Evolutionary conservation across 2,329 filamentous ascomycete genomes (phyloP).

Genomic region (Verticillium nonalfalfae): DNA sequence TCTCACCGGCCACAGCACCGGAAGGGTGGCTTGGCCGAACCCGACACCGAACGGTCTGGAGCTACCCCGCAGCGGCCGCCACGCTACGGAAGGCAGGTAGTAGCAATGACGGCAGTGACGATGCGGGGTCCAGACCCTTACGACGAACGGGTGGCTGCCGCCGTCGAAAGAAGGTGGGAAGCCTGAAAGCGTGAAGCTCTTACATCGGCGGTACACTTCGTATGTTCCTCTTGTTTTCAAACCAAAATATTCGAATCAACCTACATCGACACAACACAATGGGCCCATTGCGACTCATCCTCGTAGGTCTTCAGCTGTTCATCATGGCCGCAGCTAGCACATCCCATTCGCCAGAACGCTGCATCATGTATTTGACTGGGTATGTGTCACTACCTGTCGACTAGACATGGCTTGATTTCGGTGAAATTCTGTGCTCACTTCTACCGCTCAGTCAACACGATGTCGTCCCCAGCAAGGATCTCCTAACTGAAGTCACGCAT

Average conservation of each 20-base stretch:
- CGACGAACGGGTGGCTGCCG: neutral
- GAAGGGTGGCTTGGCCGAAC: neutral
- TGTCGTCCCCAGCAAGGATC: conserved; percentile 26
- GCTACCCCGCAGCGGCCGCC: neutral
- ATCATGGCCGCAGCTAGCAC: conserved; percentile 1
- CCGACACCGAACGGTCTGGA: neutral
- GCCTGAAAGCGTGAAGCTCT: neutral
- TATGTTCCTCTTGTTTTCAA: neutral
- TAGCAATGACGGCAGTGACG: neutral
- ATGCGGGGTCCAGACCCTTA: neutral
- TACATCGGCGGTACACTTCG: neutral
- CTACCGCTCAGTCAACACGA: conserved; percentile 36
- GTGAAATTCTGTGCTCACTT: neutral
- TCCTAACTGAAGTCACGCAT: conserved; percentile 43
- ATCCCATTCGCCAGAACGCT: conserved; percentile 14
- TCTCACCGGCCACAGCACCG: neutral
- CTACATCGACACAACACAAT: neutral
- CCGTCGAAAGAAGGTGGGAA: neutral
- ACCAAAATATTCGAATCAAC: no score
- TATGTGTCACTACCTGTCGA: conserved; percentile 14
- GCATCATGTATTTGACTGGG: conserved; percentile 46
- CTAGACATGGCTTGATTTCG: neutral
- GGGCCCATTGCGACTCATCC: neutral
- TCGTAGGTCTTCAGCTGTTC: conserved; percentile 1
- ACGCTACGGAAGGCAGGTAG: neutral